phyloP scores from a whole-genome alignment of 2,329 filamentous ascomycete species.

The Penicillium sp. region DNA sequence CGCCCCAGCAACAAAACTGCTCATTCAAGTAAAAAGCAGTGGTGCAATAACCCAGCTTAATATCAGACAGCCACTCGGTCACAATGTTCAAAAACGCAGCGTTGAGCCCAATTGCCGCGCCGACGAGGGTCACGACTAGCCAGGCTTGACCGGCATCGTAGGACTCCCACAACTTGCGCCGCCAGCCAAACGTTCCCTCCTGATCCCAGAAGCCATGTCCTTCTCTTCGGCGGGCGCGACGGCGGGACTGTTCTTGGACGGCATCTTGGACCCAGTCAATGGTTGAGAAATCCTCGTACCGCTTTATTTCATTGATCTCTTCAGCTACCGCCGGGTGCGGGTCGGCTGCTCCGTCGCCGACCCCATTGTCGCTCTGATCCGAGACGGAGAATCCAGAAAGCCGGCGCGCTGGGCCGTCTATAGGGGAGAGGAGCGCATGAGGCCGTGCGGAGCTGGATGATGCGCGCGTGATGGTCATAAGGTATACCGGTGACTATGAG shows the following conservation, averaged over 20 bases:
- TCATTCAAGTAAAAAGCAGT: slow-evolving; percentile 97
- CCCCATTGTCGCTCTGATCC: slow-evolving; percentile 50
- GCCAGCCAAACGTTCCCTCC: slow-evolving; percentile 69
- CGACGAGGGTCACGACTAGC: slow-evolving; percentile 92
- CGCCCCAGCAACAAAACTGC: slow-evolving; percentile 96
- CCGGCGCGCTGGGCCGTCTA: slow-evolving; percentile 31
- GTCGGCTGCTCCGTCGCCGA: slow-evolving; percentile 43
- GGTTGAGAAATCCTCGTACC: slow-evolving; percentile 98
- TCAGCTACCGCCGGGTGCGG: slow-evolving; percentile 73
- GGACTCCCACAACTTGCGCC: slow-evolving; percentile 73
- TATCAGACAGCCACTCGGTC: slow-evolving; percentile 93
- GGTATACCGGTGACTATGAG: not conserved
- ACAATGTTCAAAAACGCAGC: slow-evolving; percentile 91
- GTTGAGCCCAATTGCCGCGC: slow-evolving; percentile 87
- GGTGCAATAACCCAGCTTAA: slow-evolving; percentile 92
- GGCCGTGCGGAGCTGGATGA: slow-evolving; percentile 27
- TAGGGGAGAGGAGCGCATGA: slow-evolving; percentile 28
- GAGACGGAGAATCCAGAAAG: slow-evolving; percentile 54
- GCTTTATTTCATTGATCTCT: slow-evolving; percentile 95
- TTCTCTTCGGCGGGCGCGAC: slow-evolving; percentile 70
- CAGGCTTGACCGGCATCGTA: slow-evolving; percentile 97
- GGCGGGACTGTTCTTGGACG: slow-evolving; percentile 78
- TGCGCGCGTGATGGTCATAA: slow-evolving; percentile 38
- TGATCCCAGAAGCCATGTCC: slow-evolving; percentile 69
- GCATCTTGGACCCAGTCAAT: slow-evolving; percentile 98